Conservation (phyloP, 495 filamentous ascomycete genomes). For the Xylaria sp. region DNA sequence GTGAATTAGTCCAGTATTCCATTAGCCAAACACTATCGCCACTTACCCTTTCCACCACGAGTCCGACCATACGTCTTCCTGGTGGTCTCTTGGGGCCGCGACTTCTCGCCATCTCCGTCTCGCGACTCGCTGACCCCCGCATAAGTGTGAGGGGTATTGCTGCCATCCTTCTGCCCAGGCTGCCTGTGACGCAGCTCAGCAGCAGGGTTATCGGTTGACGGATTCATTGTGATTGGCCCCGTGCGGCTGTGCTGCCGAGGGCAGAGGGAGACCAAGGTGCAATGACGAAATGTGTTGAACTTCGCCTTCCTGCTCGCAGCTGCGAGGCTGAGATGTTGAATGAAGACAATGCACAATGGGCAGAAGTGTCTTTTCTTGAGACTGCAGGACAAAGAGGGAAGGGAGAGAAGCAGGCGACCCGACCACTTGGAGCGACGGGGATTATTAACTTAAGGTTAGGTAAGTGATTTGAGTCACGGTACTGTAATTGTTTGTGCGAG, state of each 20-base stretch:
- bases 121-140: conserved; percentile 19
- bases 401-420: not conserved
- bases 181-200: conserved; percentile 29
- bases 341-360: conserved; percentile 7
- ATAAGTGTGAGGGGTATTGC: conserved; percentile 19
- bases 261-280: not conserved
- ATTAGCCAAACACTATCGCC: conserved; percentile 16
- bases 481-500: not conserved
- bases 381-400: not conserved
- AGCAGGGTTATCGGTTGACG: conserved; percentile 25
- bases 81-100: conserved; percentile 56
- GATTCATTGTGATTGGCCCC: conserved; percentile 30
- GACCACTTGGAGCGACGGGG: not conserved
- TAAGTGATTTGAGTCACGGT: not conserved
- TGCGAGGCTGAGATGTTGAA: conserved; percentile 27
- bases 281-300: conserved; percentile 32
- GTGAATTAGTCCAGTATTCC: conserved; percentile 8
- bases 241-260: not conserved
- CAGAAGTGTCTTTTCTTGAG: not conserved
- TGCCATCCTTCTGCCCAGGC: conserved; percentile 6
- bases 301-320: conserved; percentile 25
- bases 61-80: conserved; percentile 91
- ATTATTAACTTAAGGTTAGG: not conserved
- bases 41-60: conserved; percentile 85
- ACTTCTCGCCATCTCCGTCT: conserved; percentile 30